These are phyloP conservation scores for Tylopilus balloui DNA, from an alignment of 768 basidiomycete species.

Conservation along the genomic window DNA sequence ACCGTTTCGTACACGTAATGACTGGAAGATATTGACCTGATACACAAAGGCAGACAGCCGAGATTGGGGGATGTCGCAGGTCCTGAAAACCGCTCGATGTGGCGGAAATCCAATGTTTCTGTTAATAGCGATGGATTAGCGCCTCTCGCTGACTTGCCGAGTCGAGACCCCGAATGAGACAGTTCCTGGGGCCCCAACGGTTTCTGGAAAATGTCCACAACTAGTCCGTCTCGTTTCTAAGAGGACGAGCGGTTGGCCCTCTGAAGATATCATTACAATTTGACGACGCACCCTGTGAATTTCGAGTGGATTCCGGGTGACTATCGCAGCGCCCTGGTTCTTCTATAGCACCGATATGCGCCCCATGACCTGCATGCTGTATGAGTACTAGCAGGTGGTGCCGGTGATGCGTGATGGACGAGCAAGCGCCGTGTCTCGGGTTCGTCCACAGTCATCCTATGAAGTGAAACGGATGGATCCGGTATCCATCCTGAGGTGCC, in stretches of 20 bases:
- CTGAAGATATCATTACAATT: background rate
- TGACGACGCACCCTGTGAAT: background rate
- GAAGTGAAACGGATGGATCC: background rate
- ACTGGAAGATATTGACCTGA: background rate
- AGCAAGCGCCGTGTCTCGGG: background rate
- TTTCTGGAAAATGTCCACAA: too few species aligned
- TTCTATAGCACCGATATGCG: background rate
- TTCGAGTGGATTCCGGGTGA: background rate
- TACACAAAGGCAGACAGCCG: background rate
- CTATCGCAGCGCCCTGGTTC: background rate
- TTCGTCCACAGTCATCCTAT: background rate
- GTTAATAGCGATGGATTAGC: background rate
- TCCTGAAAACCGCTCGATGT: background rate
- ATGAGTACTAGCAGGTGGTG: too few species aligned
- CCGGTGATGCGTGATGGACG: background rate
- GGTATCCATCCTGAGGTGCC: background rate
- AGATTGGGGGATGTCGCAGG: background rate
- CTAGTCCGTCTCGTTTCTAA: too few species aligned
- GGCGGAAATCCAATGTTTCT: too few species aligned
- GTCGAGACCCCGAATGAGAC: too few species aligned
- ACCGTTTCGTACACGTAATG: slow-evolving; percentile 15
- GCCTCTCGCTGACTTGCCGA: background rate
- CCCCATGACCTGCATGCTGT: background rate
- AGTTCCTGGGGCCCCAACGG: too few species aligned
- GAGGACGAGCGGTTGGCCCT: too few species aligned